Evolutionary conservation across 2,329 filamentous ascomycete genomes (phyloP).

Genomic region (Pseudogymnoascus sp.): DNA sequence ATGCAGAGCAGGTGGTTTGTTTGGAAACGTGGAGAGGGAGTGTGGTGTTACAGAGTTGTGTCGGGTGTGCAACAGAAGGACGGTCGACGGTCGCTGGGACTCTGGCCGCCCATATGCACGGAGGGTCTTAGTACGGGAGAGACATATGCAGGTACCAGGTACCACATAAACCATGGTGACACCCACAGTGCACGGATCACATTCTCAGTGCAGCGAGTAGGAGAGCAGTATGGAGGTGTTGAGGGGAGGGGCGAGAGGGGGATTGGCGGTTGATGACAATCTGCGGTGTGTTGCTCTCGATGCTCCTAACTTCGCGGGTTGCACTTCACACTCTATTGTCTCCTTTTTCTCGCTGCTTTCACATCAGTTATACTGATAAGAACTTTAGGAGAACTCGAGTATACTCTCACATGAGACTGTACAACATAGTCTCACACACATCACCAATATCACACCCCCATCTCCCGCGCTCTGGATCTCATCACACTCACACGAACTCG

Average conservation of each 20-base stretch:
- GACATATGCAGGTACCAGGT: background rate
- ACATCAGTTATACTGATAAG: background rate
- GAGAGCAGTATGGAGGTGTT: background rate
- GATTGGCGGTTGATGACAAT: background rate
- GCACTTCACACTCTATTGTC: background rate
- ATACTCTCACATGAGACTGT: background rate
- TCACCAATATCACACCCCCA: background rate
- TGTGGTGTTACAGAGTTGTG: background rate
- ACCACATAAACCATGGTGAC: background rate
- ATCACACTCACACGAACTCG: background rate
- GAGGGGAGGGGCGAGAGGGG: background rate
- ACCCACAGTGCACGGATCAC: background rate
- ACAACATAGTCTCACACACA: background rate
- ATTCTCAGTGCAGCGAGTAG: background rate
- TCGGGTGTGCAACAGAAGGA: background rate
- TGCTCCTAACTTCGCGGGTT: background rate
- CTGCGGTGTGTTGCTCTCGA: background rate
- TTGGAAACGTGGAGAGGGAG: background rate
- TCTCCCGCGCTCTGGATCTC: background rate
- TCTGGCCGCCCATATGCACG: background rate
- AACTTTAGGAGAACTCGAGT: background rate
- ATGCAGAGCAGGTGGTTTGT: background rate
- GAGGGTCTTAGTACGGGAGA: background rate
- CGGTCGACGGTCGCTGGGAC: background rate
- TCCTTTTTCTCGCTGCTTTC: background rate